Evolutionary conservation across 2,329 filamentous ascomycete genomes (phyloP).

Genomic region (Fusarium illudens): DNA sequence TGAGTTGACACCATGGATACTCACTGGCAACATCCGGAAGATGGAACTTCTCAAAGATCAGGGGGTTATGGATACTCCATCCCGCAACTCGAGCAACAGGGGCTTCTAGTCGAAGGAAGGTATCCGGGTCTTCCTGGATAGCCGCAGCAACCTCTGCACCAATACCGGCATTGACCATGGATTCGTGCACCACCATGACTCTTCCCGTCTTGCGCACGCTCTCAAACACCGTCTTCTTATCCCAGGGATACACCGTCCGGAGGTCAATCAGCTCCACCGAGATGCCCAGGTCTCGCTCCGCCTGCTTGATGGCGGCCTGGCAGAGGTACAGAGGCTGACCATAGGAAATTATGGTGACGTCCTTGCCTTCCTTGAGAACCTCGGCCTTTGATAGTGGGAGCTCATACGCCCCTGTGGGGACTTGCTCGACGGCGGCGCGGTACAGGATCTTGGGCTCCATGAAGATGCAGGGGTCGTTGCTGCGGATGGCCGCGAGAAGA

Average conservation of each 20-base stretch:
- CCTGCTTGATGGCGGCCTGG: constrained; percentile 76
- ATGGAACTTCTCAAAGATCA: constrained; percentile 82
- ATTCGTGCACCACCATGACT: constrained; percentile 89
- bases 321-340: constrained; percentile 90
- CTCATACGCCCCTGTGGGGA: constrained; percentile 81
- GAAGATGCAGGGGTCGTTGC: constrained; percentile 89
- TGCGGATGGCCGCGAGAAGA: constrained; percentile 76
- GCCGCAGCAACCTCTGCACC: constrained; percentile 90
- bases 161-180: constrained; percentile 88
- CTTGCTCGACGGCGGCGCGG: constrained; percentile 89
- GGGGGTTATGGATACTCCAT: constrained; percentile 85
- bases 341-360: constrained; percentile 87
- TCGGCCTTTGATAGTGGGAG: constrained; percentile 88
- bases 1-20: constrained; percentile 49
- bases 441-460: constrained; percentile 96
- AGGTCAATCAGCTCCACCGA: constrained; percentile 88
- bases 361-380: constrained; percentile 78
- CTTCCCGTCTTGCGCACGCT: constrained; percentile 89
- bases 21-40: constrained; percentile 87
- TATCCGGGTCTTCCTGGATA: constrained; percentile 79
- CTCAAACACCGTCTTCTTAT: constrained; percentile 78
- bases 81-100: constrained; percentile 86
- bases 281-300: constrained; percentile 77
- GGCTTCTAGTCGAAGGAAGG: constrained; percentile 84
- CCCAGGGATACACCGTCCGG: constrained; percentile 91